Evolutionary conservation across 441 rosid genomes (phyloP).

Genomic region (Gossypium davidsonii): DNA sequence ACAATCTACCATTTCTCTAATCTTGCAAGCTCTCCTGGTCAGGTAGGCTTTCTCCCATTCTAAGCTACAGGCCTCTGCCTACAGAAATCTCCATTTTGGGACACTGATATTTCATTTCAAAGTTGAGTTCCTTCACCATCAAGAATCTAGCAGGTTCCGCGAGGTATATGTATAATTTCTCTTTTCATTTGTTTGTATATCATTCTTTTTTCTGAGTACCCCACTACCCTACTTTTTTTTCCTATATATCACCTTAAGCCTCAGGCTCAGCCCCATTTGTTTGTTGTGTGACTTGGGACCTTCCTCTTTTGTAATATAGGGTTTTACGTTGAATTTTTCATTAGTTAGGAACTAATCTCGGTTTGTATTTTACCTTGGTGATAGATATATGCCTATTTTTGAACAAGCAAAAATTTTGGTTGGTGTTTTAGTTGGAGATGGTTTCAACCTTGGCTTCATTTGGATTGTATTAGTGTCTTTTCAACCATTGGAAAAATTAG

Average conservation of each 20-base stretch:
- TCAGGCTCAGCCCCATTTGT: constrained; percentile 6
- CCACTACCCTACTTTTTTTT: too few relatives aligned
- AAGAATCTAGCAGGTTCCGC: constrained; percentile 8
- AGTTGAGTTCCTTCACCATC: neutral
- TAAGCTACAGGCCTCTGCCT: neutral
- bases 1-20: neutral
- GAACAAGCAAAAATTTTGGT: neutral
- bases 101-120: neutral
- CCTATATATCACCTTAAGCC: neutral
- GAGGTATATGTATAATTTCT: constrained; percentile 22
- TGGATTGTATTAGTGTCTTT: neutral
- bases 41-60: neutral
- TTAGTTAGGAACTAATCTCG: neutral
- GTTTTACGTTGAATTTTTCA: neutral
- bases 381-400: neutral
- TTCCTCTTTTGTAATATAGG: neutral
- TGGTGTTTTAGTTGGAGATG: neutral
- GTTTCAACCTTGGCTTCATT: neutral
- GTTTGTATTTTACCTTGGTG: constrained; percentile 6
- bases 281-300: constrained; percentile 5
- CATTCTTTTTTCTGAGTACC: neutral
- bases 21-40: neutral
- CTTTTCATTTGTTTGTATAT: constrained; percentile 21
- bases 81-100: neutral
- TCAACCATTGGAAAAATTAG: neutral